These are phyloP conservation scores for Collybia mongolica DNA, from an alignment of 768 basidiomycete genomes.

Conservation along the genomic window DNA sequence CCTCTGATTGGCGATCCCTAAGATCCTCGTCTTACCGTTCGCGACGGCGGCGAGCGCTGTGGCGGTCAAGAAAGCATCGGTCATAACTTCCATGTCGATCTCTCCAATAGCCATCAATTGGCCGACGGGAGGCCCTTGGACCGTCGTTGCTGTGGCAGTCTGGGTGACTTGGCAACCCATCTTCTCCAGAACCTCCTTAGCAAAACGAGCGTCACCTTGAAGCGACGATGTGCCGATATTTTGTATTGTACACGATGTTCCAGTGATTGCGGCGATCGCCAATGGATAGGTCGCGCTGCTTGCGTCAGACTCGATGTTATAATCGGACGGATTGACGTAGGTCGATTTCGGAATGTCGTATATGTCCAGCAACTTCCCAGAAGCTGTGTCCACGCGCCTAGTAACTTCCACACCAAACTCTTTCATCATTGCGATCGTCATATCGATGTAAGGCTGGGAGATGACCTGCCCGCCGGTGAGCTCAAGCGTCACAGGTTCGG, in stretches of 20 bases:
- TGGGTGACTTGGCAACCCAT: constrained; percentile 96
- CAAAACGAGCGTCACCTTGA: constrained; percentile 97
- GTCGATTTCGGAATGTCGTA: constrained; percentile 84
- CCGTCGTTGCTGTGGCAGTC: constrained; percentile 86
- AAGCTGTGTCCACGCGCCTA: constrained; percentile 57
- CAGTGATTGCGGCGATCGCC: constrained; percentile 95
- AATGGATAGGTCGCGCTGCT: constrained; percentile 96
- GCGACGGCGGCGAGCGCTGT: constrained; percentile 87
- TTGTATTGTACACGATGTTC: constrained; percentile 90
- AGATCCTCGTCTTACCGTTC: constrained; percentile 71
- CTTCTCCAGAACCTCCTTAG: constrained; percentile 85
- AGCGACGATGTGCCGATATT: constrained; percentile 90
- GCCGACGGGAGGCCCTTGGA: constrained; percentile 83
- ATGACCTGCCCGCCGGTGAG: constrained; percentile 94
- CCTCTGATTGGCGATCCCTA: constrained; percentile 95
- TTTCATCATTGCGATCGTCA: constrained; percentile 98
- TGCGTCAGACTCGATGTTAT: constrained; percentile 94
- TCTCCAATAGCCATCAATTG: constrained; percentile 79
- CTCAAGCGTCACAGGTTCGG: constrained; percentile 80
- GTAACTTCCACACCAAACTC: constrained; percentile 82
- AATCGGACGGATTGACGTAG: constrained; percentile 77
- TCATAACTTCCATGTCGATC: constrained; percentile 99
- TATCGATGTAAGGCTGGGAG: constrained; percentile 98
- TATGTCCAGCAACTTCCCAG: constrained; percentile 67
- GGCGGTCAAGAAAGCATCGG: constrained; percentile 97